Conservation (phyloP, 2,329 filamentous ascomycete species). For the Rhexocercosporidium sp. region DNA sequence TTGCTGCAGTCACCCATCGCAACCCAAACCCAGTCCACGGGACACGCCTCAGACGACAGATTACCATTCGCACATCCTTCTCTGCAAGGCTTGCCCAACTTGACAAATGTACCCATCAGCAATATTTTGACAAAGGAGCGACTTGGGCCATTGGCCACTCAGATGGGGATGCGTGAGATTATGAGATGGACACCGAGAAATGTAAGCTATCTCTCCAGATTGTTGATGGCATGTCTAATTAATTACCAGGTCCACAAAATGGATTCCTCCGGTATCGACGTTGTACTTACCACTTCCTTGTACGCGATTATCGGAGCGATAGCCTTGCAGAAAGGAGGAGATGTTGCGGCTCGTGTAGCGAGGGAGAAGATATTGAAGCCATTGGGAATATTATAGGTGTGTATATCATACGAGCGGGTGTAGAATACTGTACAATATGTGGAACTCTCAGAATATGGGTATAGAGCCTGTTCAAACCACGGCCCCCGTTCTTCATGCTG, state of each 20-base stretch:
- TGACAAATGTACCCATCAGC: constrained; percentile 64
- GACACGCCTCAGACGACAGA: constrained; percentile 56
- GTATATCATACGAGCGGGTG: constrained; percentile 28
- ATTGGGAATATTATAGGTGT: constrained; percentile 39
- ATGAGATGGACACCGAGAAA: constrained; percentile 87
- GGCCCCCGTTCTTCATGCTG: not conserved
- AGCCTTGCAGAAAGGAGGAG: constrained; percentile 84
- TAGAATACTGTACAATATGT: constrained; percentile 40
- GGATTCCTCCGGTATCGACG: constrained; percentile 71
- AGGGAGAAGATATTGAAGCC: constrained; percentile 62
- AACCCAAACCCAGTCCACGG: constrained; percentile 37
- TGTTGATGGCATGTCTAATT: constrained; percentile 29
- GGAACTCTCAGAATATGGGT: not conserved
- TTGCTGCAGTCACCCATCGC: constrained; percentile 54
- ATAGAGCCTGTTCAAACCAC: not conserved
- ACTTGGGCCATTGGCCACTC: constrained; percentile 69
- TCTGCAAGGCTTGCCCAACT: constrained; percentile 74
- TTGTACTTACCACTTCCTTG: constrained; percentile 77
- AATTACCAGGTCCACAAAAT: constrained; percentile 67
- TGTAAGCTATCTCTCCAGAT: constrained; percentile 52
- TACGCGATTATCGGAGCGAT: constrained; percentile 89
- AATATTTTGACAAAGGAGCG: constrained; percentile 68
- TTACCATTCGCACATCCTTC: constrained; percentile 72
- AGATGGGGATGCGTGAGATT: constrained; percentile 74
- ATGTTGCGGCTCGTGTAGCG: constrained; percentile 75